Conservation (phyloP, 163 green algal genomes). For the Chlorella variabilis region DNA sequence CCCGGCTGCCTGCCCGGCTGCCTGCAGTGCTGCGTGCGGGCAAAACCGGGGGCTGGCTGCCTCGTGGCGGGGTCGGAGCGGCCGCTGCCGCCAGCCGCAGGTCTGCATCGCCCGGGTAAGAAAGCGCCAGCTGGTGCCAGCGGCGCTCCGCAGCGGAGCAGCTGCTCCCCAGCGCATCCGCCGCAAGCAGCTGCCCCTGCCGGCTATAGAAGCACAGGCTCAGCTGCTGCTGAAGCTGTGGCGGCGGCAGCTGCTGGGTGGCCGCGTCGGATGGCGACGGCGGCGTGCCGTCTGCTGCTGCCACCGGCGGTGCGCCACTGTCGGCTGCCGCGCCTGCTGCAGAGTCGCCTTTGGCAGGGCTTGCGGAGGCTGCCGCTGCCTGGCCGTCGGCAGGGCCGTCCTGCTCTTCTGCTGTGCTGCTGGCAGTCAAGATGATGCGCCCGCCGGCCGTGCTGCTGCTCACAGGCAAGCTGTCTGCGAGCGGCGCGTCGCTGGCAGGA, state of each 20-base stretch:
- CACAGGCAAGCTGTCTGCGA: no score
- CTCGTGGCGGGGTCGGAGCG: background rate
- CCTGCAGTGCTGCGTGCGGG: background rate
- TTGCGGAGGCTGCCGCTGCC: background rate
- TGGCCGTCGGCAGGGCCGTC: background rate
- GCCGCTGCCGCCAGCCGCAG: background rate
- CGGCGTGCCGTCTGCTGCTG: background rate
- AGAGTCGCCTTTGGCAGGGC: background rate
- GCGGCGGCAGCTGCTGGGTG: background rate
- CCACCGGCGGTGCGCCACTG: background rate
- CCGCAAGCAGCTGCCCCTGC: constrained; percentile 6
- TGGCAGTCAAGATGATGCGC: background rate
- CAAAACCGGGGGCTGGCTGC: background rate
- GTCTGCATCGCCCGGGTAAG: constrained; percentile 13
- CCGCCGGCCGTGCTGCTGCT: background rate
- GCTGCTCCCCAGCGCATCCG: background rate
- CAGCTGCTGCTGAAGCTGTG: background rate
- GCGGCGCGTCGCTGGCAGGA: background rate
- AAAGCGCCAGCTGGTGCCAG: constrained; percentile 23
- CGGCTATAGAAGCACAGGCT: constrained; percentile 19
- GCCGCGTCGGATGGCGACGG: background rate
- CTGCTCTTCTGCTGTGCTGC: background rate
- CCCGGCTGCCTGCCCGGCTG: background rate
- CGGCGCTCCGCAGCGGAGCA: constrained; percentile 4
- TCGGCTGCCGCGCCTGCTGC: background rate